Evolutionary conservation across 176 grass and related monocot species (phyloP).

Genomic region (Raddia guianensis): DNA sequence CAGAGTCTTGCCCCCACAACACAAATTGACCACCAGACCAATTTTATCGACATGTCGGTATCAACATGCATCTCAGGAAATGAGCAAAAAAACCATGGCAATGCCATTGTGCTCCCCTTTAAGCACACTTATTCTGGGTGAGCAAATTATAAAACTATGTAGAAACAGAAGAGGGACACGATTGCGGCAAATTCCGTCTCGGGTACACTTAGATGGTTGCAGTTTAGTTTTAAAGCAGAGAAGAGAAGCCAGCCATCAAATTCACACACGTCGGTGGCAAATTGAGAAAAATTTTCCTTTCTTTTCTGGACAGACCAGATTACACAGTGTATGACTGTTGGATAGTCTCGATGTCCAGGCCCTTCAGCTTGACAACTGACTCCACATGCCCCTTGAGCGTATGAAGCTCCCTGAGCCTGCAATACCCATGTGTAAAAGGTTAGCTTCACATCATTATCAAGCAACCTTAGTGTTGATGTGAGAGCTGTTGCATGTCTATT

Average conservation of each 20-base stretch:
- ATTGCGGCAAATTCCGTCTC: slow-evolving; percentile 1
- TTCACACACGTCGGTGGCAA: slow-evolving; percentile 22
- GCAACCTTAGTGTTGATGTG: background rate
- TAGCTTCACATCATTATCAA: background rate
- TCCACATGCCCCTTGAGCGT: slow-evolving; percentile 80
- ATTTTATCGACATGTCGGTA: background rate
- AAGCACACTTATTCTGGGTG: slow-evolving; percentile 11
- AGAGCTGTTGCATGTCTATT: background rate
- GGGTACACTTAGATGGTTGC: background rate
- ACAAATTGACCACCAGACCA: background rate
- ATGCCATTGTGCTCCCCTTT: slow-evolving; percentile 2
- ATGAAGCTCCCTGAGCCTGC: slow-evolving; percentile 68
- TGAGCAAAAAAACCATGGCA: background rate
- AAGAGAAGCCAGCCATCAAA: slow-evolving; percentile 29
- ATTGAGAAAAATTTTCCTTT: background rate
- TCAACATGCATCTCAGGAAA: background rate
- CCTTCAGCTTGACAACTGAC: slow-evolving; percentile 73
- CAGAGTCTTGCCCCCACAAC: background rate
- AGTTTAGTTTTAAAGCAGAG: slow-evolving; percentile 10
- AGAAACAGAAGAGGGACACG: background rate
- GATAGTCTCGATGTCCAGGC: slow-evolving; percentile 76
- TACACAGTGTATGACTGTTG: slow-evolving; percentile 75
- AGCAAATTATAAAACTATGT: background rate
- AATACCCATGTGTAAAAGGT: background rate
- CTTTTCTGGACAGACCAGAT: slow-evolving; percentile 16